These are phyloP conservation scores for Fraxinus americana DNA, from an alignment of 257 asterid species.

Conservation along the genomic window DNA sequence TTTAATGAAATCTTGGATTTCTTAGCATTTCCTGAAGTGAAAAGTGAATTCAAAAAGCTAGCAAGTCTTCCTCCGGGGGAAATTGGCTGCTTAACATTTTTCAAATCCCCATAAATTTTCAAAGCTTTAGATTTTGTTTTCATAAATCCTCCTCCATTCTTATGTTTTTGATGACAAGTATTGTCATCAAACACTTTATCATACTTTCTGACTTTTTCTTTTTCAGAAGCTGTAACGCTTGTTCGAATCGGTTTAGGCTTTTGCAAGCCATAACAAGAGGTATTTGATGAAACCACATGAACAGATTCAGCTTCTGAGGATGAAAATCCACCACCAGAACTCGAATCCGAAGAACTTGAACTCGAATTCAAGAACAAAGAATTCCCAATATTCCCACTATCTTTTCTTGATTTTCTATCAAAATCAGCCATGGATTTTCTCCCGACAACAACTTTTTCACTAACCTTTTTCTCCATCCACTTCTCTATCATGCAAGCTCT, in stretches of 20 bases:
- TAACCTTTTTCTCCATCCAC: conserved; percentile 78
- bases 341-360: conserved; percentile 74
- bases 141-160: conserved; percentile 55
- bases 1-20: conserved; percentile 42
- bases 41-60: conserved; percentile 71
- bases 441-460: conserved; percentile 40
- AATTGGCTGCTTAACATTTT: conserved; percentile 84
- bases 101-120: conserved; percentile 77
- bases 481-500: conserved; percentile 79
- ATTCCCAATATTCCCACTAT: conserved; percentile 23
- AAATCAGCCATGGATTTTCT: conserved; percentile 56
- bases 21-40: conserved; percentile 60
- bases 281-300: conserved; percentile 19
- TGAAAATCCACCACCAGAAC: conserved; percentile 59
- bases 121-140: conserved; percentile 72
- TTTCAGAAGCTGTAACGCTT: conserved; percentile 24
- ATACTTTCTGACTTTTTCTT: conserved; percentile 26
- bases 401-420: conserved; percentile 40
- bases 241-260: conserved; percentile 75
- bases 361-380: conserved; percentile 46
- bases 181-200: conserved; percentile 25
- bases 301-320: conserved; percentile 59
- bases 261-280: conserved; percentile 38
- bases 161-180: conserved; percentile 34
- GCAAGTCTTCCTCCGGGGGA: conserved; percentile 84